These are phyloP conservation scores for Cercospora zeae-maydis DNA, from an alignment of 2,329 filamentous ascomycete genomes.

Conservation along the genomic window DNA sequence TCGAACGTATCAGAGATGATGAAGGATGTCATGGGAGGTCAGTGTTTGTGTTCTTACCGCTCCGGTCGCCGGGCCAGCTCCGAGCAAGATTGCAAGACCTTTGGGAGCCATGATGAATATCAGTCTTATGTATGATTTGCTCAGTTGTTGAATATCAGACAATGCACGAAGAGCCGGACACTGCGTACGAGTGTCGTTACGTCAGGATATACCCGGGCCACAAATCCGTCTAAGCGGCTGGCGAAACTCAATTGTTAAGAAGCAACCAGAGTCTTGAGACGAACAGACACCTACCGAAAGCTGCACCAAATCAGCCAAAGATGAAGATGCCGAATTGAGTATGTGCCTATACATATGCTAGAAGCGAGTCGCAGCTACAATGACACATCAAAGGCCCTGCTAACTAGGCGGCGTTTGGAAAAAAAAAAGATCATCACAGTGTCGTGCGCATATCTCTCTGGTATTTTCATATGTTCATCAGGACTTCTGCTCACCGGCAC, in stretches of 20 bases:
- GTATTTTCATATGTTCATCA: conserved; percentile 5
- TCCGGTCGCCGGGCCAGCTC: conserved; percentile 46
- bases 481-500: conserved; percentile 19
- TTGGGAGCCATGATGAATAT: conserved; percentile 42
- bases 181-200: not conserved
- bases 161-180: not conserved
- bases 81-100: conserved; percentile 52
- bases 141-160: not conserved
- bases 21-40: not conserved
- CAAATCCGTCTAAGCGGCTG: not conserved
- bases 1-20: not conserved
- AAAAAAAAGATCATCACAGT: not conserved
- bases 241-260: not conserved
- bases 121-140: not conserved
- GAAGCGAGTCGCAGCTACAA: not conserved
- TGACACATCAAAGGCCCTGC: not conserved
- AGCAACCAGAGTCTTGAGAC: not conserved
- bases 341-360: conserved; percentile 3
- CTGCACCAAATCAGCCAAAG: not conserved
- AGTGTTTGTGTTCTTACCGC: not conserved
- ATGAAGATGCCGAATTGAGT: not conserved
- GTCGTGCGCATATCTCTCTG: not conserved
- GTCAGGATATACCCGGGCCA: not conserved
- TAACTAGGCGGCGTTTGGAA: not conserved
- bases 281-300: not conserved